A percentile compares a stretch with the other conserved stretches of the same genome.
Conservation (phyloP, 1,284 basidiomycete genomes). For the Malassezia restricta region DNA sequence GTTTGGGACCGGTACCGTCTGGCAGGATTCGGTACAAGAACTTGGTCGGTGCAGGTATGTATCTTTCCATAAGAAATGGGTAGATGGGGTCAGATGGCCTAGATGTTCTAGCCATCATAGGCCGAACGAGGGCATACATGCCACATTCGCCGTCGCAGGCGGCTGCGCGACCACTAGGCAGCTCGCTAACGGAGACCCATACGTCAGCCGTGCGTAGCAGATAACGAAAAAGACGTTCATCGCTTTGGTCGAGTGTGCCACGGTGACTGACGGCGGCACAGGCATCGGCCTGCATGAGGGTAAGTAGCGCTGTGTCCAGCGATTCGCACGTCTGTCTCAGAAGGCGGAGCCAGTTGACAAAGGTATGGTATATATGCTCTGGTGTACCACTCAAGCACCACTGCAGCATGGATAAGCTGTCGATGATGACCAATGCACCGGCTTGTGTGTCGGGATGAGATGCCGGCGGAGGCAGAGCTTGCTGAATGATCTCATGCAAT, state of each 20-base stretch:
- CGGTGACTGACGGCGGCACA: not conserved
- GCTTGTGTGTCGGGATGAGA: not conserved
- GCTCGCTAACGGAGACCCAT: constrained; percentile 12
- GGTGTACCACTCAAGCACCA: constrained; percentile 2
- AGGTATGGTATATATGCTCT: not conserved
- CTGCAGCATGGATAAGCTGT: constrained; percentile 3
- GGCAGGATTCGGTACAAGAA: constrained; percentile 9
- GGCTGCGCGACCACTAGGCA: constrained; percentile 14
- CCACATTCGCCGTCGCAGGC: constrained; percentile 14
- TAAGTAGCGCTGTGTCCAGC: constrained; percentile 1
- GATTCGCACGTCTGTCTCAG: constrained; percentile 1
- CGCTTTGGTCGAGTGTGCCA: constrained; percentile 4
- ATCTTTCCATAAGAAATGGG: constrained; percentile 1
- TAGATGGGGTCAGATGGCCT: not conserved
- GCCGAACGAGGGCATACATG: constrained; percentile 5
- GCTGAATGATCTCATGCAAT: not conserved
- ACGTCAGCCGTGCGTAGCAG: constrained; percentile 13
- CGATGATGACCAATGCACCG: constrained; percentile 4
- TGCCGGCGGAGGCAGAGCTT: not conserved
- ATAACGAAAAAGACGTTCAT: constrained; percentile 8
- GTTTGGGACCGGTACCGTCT: constrained; percentile 10
- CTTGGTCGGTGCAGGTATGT: constrained; percentile 1
- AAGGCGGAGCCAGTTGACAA: not conserved
- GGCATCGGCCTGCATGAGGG: constrained; percentile 7
- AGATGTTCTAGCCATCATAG: not conserved